Base-by-base conservation (phyloP, 306 rosid genomes). In the Heteromeles arbutifolia region DNA sequence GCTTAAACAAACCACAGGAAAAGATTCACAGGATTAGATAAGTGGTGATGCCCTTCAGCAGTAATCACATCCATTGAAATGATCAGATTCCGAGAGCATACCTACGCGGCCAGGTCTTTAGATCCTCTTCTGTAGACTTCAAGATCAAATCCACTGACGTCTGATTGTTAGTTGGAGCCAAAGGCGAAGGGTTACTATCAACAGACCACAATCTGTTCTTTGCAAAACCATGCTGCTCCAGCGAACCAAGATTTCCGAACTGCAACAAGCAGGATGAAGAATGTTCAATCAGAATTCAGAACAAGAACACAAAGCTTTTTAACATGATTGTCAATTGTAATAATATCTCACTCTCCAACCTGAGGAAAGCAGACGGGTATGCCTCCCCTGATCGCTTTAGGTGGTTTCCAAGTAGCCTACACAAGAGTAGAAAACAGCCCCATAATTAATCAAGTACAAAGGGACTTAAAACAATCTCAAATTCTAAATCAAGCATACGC, bases 321-420 rank as follows among this genome's bases (percentile, higher is more conserved):
- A 69, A 66, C 76, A 63, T 59, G 79, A 67, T 37, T 37, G 43
- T 37, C 43, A 37, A 37, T 56, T 14, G 50, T 17, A 67, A 9
- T 24, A 29, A 45, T 70, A 31, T 80, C 41, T 48, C 62, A 56
- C 25, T 79, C 25, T 7, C 85, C 65, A 69, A 91, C 97, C 92
- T 82, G 78, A 37, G 91, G 91, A 72, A 89, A 84, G 81, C 85
- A 86, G 48, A 87, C 85, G 24, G 91, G 81, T 76, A 91, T 87
- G 7, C 97, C 97, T 82, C 97, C 97, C 81, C 90, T 87, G 78
- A 89, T 86, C 72, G 89, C 87, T 86, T 84, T 89, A 25, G 78
- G 87, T 32, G 87, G 87, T 80, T 89, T 89, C 86, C 87, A 57
- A 39, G 83, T 82, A 62, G 87, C 87, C 97, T 91, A 87, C 45